phyloP scores from a whole-genome alignment of 2,329 filamentous ascomycete genomes.

The Corynespora cassiicola region DNA sequence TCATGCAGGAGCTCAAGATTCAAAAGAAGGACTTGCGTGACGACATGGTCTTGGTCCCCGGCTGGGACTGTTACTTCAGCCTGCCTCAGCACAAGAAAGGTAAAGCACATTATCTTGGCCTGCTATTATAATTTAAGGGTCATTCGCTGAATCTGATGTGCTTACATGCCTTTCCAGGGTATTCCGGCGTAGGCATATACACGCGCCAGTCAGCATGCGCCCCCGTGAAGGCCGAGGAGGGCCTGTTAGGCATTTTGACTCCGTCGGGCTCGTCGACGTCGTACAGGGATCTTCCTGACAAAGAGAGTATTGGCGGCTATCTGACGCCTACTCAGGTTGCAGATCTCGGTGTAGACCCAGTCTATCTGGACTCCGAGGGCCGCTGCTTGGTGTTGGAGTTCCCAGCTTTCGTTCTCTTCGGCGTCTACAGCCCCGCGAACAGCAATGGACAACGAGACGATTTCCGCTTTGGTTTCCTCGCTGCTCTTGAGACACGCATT shows the following conservation, averaged over 20 bases:
- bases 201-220: conserved; percentile 85
- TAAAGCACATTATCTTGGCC: too few relatives aligned
- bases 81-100: conserved; percentile 94
- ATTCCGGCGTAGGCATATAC: conserved; percentile 95
- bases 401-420: conserved; percentile 90
- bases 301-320: conserved; percentile 88
- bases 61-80: conserved; percentile 97
- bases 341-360: conserved; percentile 67
- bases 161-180: conserved; percentile 64
- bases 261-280: conserved; percentile 72
- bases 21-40: conserved; percentile 89
- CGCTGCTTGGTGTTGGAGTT: conserved; percentile 92
- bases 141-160: too few relatives aligned
- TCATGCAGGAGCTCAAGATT: conserved; percentile 97
- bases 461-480: conserved; percentile 81
- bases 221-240: conserved; percentile 91
- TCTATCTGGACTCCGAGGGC: conserved; percentile 84
- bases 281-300: conserved; percentile 76
- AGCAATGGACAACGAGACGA: conserved; percentile 83
- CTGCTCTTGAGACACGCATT: conserved; percentile 80
- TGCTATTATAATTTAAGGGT: conserved; percentile 12
- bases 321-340: conserved; percentile 73
- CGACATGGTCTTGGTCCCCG: conserved; percentile 93
- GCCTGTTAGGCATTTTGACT: conserved; percentile 81
- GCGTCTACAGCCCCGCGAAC: conserved; percentile 90